phyloP scores from a whole-genome alignment of 2,329 filamentous ascomycete species.

The Fusarium luffae region DNA sequence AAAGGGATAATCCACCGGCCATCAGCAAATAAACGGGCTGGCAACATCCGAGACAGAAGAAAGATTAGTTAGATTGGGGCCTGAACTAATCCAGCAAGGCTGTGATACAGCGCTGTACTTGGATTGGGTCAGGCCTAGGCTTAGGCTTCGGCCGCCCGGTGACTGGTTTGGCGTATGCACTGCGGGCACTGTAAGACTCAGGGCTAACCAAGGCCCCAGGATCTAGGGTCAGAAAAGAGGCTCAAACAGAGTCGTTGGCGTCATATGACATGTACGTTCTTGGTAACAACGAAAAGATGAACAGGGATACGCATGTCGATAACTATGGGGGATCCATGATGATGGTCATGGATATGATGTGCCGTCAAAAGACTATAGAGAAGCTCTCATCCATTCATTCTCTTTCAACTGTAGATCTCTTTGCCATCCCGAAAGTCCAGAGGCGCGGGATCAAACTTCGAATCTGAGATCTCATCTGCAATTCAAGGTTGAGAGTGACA shows the following conservation, averaged over 20 bases:
- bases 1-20: conserved; percentile 1
- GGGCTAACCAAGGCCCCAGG: not conserved
- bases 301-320: not conserved
- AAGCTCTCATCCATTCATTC: not conserved
- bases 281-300: not conserved
- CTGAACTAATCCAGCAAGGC: conserved; percentile 6
- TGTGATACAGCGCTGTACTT: not conserved
- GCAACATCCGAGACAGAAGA: conserved; percentile 27
- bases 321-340: conserved; percentile 30
- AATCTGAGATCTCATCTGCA: conserved; percentile 8
- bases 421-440: not conserved
- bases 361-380: not conserved
- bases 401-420: conserved; percentile 4
- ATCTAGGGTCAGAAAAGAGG: conserved; percentile 15
- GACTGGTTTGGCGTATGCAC: conserved; percentile 9
- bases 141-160: not conserved
- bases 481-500: not conserved
- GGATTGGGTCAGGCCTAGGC: not conserved
- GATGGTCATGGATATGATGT: conserved; percentile 5
- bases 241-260: conserved; percentile 36
- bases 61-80: not conserved
- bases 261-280: conserved; percentile 28
- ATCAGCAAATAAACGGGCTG: conserved; percentile 20
- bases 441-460: not conserved
- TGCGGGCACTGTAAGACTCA: conserved; percentile 5